Percentiles rank a stretch among this genome's conserved stretches.
phyloP scores from a whole-genome alignment of 371 early-diverging fungal species.

The Nematocida sp. region DNA sequence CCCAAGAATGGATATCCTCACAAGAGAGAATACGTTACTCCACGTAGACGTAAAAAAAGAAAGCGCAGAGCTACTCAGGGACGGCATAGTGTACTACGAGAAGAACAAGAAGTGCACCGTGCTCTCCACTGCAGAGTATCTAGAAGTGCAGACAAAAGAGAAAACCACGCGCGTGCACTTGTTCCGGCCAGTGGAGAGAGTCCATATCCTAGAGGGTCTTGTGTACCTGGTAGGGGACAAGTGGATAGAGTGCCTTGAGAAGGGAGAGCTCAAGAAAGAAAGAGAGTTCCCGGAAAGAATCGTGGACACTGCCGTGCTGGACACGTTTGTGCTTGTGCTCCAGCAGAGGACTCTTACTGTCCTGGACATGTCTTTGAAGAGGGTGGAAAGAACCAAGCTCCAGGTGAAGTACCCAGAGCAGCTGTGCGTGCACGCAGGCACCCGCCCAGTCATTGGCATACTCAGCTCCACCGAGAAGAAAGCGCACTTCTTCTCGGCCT shows the following conservation, averaged over 20 bases:
- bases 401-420: not conserved
- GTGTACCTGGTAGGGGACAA: slow-evolving; percentile 24
- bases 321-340: not conserved
- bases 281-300: slow-evolving; percentile 14
- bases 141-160: slow-evolving; percentile 3
- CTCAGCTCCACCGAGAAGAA: not conserved
- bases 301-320: not conserved
- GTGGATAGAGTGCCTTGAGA: slow-evolving; percentile 3
- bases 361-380: not conserved
- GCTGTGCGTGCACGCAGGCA: not conserved
- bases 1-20: slow-evolving; percentile 38
- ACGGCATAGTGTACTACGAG: slow-evolving; percentile 14
- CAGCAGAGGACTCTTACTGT: not conserved
- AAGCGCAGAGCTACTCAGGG: not conserved
- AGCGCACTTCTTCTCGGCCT: not conserved
- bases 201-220: not conserved
- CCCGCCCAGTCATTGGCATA: not conserved
- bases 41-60: not conserved
- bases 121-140: not conserved
- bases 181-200: slow-evolving; percentile 2
- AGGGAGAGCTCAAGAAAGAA: not conserved
- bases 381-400: not conserved
- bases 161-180: slow-evolving; percentile 1
- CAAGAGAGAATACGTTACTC: slow-evolving; percentile 9
- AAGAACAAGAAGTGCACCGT: not conserved